Evolutionary conservation across 2,329 filamentous ascomycete genomes (phyloP).

Genomic region (Monosporascus ibericus): DNA sequence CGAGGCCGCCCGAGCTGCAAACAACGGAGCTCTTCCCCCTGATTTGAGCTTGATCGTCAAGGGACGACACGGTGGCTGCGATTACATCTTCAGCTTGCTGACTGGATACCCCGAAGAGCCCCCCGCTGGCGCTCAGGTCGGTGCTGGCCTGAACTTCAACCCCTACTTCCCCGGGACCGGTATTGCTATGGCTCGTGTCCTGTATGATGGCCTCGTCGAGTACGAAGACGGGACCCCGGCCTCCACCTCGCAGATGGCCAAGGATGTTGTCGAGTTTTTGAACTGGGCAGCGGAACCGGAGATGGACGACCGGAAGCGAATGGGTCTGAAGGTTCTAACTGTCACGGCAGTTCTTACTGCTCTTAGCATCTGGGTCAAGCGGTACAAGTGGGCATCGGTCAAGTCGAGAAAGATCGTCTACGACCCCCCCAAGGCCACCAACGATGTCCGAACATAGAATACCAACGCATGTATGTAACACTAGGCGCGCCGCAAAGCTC

Average conservation of each 20-base stretch:
- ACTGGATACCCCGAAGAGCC: constrained; percentile 97
- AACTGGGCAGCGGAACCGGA: constrained; percentile 99
- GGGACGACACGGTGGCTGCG: constrained; percentile 92
- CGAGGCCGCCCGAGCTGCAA: constrained; percentile 93
- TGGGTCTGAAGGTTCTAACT: constrained; percentile 94
- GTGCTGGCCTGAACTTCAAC: constrained; percentile 97
- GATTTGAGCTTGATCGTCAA: constrained; percentile 98
- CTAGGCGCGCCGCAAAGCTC: constrained; percentile 23
- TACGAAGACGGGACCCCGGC: constrained; percentile 96
- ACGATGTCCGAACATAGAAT: constrained; percentile 39
- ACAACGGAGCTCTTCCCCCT: constrained; percentile 94
- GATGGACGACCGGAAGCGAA: constrained; percentile 99
- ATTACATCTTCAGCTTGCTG: constrained; percentile 96
- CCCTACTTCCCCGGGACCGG: constrained; percentile 99
- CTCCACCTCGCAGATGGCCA: constrained; percentile 97
- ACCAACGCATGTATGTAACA: constrained; percentile 24
- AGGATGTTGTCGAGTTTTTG: constrained; percentile 97
- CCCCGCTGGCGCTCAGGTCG: constrained; percentile 80
- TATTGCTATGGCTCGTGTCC: constrained; percentile 97
- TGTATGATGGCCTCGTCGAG: constrained; percentile 95
- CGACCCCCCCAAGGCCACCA: constrained; percentile 61
- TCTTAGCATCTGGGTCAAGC: constrained; percentile 94
- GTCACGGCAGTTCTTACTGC: constrained; percentile 75
- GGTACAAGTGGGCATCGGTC: constrained; percentile 97
- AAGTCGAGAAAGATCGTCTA: constrained; percentile 95